phyloP scores from a whole-genome alignment of 257 asterid species.

The Capsicum rhomboideum region DNA sequence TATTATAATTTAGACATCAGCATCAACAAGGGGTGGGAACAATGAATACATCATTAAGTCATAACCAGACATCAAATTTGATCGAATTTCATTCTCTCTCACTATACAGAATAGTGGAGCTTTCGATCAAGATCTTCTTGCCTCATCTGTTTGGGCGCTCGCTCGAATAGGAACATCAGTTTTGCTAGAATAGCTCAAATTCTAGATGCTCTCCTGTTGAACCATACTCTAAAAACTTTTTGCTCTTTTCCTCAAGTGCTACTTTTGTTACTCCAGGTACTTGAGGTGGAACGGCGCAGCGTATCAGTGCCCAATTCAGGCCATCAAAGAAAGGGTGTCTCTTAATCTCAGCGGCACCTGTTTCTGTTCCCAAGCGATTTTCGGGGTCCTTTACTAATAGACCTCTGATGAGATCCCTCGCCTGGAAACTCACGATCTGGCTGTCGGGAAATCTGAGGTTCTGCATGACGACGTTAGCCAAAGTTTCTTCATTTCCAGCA shows the following conservation, averaged over 20 bases:
- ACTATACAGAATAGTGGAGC: no score
- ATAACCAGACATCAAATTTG: background rate
- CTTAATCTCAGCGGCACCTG: conserved; percentile 70
- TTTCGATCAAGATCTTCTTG: no score
- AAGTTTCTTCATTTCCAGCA: conserved; percentile 48
- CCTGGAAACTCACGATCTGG: conserved; percentile 61
- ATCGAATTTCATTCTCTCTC: no score
- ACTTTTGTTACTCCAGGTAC: conserved; percentile 27
- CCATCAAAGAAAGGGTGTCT: conserved; percentile 64
- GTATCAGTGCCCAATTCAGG: conserved; percentile 62
- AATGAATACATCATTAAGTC: background rate
- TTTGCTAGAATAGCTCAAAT: conserved; percentile 4
- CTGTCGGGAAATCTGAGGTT: conserved; percentile 46
- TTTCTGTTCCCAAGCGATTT: conserved; percentile 48
- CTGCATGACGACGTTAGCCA: conserved; percentile 46
- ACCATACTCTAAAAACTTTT: background rate
- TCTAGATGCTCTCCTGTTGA: conserved; percentile 4
- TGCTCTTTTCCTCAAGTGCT: conserved; percentile 18
- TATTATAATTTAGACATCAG: background rate
- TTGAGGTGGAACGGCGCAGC: conserved; percentile 58
- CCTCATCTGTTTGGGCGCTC: no score
- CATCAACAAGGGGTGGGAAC: background rate
- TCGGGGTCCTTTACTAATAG: conserved; percentile 58
- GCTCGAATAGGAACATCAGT: background rate
- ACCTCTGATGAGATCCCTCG: conserved; percentile 55